Conservation (phyloP, 257 asterid species). For the Ehretia macrophylla region DNA sequence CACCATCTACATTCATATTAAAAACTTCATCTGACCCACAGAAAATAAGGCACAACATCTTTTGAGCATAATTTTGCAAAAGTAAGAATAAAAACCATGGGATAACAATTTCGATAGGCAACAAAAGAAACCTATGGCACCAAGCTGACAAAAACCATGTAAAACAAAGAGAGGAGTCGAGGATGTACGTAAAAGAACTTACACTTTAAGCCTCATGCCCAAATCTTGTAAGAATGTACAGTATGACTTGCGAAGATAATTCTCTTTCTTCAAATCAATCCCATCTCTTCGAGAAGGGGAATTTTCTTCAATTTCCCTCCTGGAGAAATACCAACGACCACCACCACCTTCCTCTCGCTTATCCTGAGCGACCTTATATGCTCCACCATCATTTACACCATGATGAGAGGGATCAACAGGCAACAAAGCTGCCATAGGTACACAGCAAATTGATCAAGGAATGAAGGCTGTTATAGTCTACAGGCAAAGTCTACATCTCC, state of each 20-base stretch:
- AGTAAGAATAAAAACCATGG: too few species aligned
- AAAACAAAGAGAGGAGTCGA: background rate
- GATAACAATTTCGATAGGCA: too few species aligned
- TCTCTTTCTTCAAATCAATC: slow-evolving; percentile 53
- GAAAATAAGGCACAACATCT: too few species aligned
- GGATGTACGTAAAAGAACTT: slow-evolving; percentile 17
- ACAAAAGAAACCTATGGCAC: too few species aligned
- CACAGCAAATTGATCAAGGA: background rate
- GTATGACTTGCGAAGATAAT: slow-evolving; percentile 51
- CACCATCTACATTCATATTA: too few species aligned
- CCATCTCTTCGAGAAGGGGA: slow-evolving; percentile 62
- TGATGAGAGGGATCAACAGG: slow-evolving; percentile 1
- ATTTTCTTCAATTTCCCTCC: slow-evolving; percentile 62
- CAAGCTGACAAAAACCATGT: too few species aligned
- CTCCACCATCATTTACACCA: slow-evolving; percentile 1
- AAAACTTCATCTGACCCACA: too few species aligned
- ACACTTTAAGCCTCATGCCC: slow-evolving; percentile 63
- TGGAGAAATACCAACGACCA: slow-evolving; percentile 49
- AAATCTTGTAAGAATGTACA: slow-evolving; percentile 52
- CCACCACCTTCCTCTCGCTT: slow-evolving; percentile 37
- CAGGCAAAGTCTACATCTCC: background rate
- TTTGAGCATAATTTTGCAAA: too few species aligned
- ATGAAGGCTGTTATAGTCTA: background rate
- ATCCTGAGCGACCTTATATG: background rate
- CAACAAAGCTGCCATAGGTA: background rate